Conservation (phyloP, 192 early-diverging fungal species). For the Dimargaris cristalligena region DNA sequence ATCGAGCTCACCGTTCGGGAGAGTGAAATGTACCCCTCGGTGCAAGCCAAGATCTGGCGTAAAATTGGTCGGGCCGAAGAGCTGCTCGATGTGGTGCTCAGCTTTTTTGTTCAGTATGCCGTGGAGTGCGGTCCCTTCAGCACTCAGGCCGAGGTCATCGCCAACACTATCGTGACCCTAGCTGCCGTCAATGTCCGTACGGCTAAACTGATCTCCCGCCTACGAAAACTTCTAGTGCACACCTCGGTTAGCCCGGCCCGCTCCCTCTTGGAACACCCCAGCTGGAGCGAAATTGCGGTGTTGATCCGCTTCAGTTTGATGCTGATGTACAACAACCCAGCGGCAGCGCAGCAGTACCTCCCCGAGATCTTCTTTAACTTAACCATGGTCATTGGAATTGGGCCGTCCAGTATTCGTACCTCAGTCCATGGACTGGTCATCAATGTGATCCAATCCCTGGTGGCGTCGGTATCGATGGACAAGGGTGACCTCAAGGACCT, state of each 20-base stretch:
- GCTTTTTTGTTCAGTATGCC: slow-evolving; percentile 62
- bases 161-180: slow-evolving; percentile 70
- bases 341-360: slow-evolving; percentile 55
- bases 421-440: slow-evolving; percentile 90
- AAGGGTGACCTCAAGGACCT: slow-evolving; percentile 37
- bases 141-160: slow-evolving; percentile 62
- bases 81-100: slow-evolving; percentile 62
- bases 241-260: slow-evolving; percentile 56
- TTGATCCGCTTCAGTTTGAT: slow-evolving; percentile 76
- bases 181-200: slow-evolving; percentile 57
- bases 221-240: slow-evolving; percentile 66
- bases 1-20: slow-evolving; percentile 73
- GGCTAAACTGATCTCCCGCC: slow-evolving; percentile 62
- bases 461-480: slow-evolving; percentile 38
- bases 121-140: slow-evolving; percentile 65
- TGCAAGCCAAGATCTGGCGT: slow-evolving; percentile 78
- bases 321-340: slow-evolving; percentile 71
- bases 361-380: slow-evolving; percentile 80
- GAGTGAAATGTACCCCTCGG: slow-evolving; percentile 62
- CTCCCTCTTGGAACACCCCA: slow-evolving; percentile 59
- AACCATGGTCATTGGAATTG: slow-evolving; percentile 67
- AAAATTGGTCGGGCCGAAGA: slow-evolving; percentile 62
- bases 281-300: slow-evolving; percentile 87
- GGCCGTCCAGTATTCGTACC: slow-evolving; percentile 63
- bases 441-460: slow-evolving; percentile 76